Percentiles rank a stretch among this genome's conserved stretches.
phyloP scores from a whole-genome alignment of 225 moss, liverwort and hornwort species.

The Thuidium tamariscinum region DNA sequence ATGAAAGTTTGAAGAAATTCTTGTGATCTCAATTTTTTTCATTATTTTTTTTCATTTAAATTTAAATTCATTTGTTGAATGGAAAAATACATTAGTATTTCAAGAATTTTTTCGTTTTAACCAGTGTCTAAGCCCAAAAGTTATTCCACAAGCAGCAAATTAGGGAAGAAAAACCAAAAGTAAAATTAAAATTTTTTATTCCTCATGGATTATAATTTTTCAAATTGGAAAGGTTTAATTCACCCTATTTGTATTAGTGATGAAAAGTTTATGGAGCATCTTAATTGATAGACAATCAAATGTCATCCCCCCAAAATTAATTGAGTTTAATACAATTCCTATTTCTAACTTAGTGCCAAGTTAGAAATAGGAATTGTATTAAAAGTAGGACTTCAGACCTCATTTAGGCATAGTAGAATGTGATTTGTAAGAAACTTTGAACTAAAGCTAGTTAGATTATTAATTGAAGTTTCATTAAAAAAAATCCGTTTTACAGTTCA shows the following conservation, averaged over 20 bases:
- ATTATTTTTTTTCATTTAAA: too few species aligned
- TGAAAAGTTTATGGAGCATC: background rate
- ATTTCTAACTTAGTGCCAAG: too few species aligned
- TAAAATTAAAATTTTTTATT: background rate
- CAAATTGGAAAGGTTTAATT: background rate
- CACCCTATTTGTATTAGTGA: background rate
- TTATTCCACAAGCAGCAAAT: fast-evolving
- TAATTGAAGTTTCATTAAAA: too few species aligned
- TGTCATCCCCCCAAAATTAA: background rate
- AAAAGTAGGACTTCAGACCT: too few species aligned
- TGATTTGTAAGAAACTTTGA: too few species aligned
- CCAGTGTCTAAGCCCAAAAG: background rate
- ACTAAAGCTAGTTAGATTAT: too few species aligned
- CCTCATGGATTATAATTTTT: background rate
- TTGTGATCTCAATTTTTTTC: background rate
- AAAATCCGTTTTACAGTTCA: too few species aligned
- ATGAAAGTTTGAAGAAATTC: background rate
- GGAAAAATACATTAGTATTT: background rate
- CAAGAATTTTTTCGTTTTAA: background rate
- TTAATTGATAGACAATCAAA: background rate
- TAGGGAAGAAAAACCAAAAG: background rate
- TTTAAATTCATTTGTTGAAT: background rate
- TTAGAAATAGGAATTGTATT: too few species aligned
- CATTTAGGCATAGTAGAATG: too few species aligned
- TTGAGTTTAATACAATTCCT: background rate